Percentiles rank a stretch among this genome's conserved stretches.
Evolutionary conservation across 2,329 filamentous ascomycete species (phyloP).

Genomic region (Ambrosiella beaveri): DNA sequence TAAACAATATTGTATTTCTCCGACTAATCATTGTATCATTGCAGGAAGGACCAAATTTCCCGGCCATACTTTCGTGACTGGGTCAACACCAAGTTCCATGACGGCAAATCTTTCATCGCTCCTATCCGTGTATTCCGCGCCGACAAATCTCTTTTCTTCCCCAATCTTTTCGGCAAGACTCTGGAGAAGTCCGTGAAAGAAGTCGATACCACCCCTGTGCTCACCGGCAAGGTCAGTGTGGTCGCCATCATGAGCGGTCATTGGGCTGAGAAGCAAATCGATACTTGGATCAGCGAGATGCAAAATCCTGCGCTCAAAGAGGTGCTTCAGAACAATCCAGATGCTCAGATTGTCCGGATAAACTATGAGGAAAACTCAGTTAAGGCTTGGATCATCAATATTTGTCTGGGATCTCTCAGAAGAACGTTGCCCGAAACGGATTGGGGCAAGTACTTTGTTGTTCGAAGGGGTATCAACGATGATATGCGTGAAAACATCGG

Average conservation of each 20-base stretch:
- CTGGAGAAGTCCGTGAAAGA: slow-evolving; percentile 38
- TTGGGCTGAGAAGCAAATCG: slow-evolving; percentile 73
- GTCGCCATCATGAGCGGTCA: slow-evolving; percentile 65
- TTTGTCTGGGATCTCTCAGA: slow-evolving; percentile 39
- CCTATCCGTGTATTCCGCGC: slow-evolving; percentile 70
- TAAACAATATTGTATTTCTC: background rate
- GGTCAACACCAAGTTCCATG: slow-evolving; percentile 63
- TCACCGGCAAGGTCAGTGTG: slow-evolving; percentile 58
- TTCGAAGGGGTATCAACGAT: slow-evolving; percentile 39
- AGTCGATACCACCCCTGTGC: slow-evolving; percentile 55
- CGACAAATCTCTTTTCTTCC: slow-evolving; percentile 77
- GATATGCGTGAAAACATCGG: slow-evolving; percentile 47
- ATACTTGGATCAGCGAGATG: slow-evolving; percentile 48
- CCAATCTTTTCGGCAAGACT: slow-evolving; percentile 72
- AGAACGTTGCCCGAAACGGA: slow-evolving; percentile 31
- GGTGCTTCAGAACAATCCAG: slow-evolving; percentile 35
- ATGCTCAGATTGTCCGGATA: slow-evolving; percentile 64
- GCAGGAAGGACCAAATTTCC: slow-evolving; percentile 54
- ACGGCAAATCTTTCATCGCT: slow-evolving; percentile 82
- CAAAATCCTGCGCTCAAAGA: slow-evolving; percentile 54
- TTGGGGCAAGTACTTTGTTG: slow-evolving; percentile 45
- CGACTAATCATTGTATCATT: background rate
- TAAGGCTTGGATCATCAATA: slow-evolving; percentile 39
- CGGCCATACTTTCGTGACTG: slow-evolving; percentile 95
- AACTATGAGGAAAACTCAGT: slow-evolving; percentile 74